A percentile compares a stretch with the other conserved stretches of the same genome.
Conservation (phyloP, 805 yeast species). For the Candida lessepsii region DNA sequence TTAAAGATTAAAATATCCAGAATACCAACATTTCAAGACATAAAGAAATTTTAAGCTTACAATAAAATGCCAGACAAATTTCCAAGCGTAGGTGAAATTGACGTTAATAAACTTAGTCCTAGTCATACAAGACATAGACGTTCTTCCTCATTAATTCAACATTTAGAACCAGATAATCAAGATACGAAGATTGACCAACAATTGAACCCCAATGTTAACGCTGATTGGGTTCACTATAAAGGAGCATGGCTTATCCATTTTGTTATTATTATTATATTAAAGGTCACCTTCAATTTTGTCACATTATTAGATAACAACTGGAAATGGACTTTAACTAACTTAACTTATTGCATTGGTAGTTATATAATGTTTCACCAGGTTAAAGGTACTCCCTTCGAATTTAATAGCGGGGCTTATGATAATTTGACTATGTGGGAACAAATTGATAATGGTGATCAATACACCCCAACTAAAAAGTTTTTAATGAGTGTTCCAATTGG, state of each 20-base stretch:
- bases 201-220: slow-evolving; percentile 84
- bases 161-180: slow-evolving; percentile 87
- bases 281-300: slow-evolving; percentile 72
- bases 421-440: slow-evolving; percentile 99
- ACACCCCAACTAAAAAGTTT: slow-evolving; percentile 94
- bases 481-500: slow-evolving; percentile 90
- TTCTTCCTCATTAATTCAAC: slow-evolving; percentile 85
- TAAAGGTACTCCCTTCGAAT: slow-evolving; percentile 96
- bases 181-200: slow-evolving; percentile 93
- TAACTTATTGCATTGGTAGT: slow-evolving; percentile 85
- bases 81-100: slow-evolving; percentile 13
- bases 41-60: not conserved
- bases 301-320: slow-evolving; percentile 81
- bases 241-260: slow-evolving; percentile 97
- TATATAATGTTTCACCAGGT: slow-evolving; percentile 96
- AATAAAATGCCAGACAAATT: slow-evolving; percentile 11
- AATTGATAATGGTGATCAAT: slow-evolving; percentile 91
- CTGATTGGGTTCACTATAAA: slow-evolving; percentile 92
- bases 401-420: slow-evolving; percentile 95
- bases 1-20: not conserved
- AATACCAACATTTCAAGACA: not conserved
- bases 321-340: slow-evolving; percentile 92
- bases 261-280: slow-evolving; percentile 72
- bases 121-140: slow-evolving; percentile 54
- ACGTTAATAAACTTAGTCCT: slow-evolving; percentile 19